phyloP scores from a whole-genome alignment of 1,284 basidiomycete genomes.

The Ganoderma meredithae region DNA sequence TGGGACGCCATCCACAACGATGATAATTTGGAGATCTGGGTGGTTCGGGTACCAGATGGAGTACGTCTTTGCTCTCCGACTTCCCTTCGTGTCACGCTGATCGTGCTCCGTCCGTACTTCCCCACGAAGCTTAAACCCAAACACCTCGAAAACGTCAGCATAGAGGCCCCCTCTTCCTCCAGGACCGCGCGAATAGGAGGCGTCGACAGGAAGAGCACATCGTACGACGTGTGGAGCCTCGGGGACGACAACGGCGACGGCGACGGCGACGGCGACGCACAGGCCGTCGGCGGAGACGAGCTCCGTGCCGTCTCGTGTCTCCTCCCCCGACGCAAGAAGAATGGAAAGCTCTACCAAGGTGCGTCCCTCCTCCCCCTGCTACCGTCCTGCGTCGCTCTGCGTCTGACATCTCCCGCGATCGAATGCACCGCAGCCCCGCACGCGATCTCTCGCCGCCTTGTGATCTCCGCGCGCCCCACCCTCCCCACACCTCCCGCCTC shows the following conservation, averaged over 20 bases:
- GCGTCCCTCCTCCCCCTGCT: constrained; percentile 27
- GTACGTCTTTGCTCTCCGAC: constrained; percentile 50
- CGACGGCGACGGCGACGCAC: constrained; percentile 31
- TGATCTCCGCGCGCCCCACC: constrained; percentile 59
- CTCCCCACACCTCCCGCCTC: constrained; percentile 44
- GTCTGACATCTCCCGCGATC: not conserved
- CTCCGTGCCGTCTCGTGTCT: constrained; percentile 64
- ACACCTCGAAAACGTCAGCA: constrained; percentile 57
- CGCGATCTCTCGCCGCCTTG: constrained; percentile 61
- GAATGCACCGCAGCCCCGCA: constrained; percentile 55
- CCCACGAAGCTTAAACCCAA: constrained; percentile 66
- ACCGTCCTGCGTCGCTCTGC: not conserved
- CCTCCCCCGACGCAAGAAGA: constrained; percentile 66
- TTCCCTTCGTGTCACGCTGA: not conserved
- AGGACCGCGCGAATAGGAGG: constrained; percentile 50
- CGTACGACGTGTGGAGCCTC: constrained; percentile 73
- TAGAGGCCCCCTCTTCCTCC: constrained; percentile 51
- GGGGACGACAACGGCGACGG: constrained; percentile 45
- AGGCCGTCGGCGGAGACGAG: constrained; percentile 65
- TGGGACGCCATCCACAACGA: constrained; percentile 70
- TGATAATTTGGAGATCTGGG: constrained; percentile 70
- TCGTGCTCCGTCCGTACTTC: not conserved
- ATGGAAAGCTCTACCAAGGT: constrained; percentile 68
- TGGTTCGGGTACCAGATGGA: constrained; percentile 70
- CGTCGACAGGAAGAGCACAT: constrained; percentile 57